Percentiles rank a stretch among this genome's conserved stretches.
Conservation (phyloP, 1,284 basidiomycete species). For the Ganoderma sinense region DNA sequence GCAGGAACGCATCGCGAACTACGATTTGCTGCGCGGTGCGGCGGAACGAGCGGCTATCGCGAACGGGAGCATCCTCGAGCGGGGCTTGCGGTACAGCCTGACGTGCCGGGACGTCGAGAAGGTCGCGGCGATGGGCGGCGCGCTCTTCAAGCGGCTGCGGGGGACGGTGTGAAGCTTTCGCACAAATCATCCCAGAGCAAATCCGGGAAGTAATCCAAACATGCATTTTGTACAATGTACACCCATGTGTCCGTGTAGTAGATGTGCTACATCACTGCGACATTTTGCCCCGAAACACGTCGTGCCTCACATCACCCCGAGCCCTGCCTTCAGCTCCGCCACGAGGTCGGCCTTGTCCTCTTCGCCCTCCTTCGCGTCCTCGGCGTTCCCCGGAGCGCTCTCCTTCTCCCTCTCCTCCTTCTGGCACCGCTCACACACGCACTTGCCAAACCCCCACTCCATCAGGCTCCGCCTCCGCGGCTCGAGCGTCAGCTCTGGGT, state of each 20-base stretch:
- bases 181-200: too few species aligned
- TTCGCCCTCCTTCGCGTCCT: conserved; percentile 30
- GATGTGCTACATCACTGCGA: not conserved
- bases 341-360: conserved; percentile 33
- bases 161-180: conserved; percentile 6
- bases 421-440: conserved; percentile 72
- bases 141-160: conserved; percentile 30
- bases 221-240: conserved; percentile 4
- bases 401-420: conserved; percentile 52
- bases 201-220: not conserved
- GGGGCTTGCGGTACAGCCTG: conserved; percentile 79
- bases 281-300: not conserved
- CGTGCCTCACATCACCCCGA: conserved; percentile 48
- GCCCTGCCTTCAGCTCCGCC: conserved; percentile 54
- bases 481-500: conserved; percentile 62
- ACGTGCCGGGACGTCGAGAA: conserved; percentile 88
- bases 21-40: conserved; percentile 52
- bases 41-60: conserved; percentile 47
- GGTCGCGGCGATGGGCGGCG: conserved; percentile 45
- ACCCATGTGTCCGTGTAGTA: not conserved
- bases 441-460: conserved; percentile 81
- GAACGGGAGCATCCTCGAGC: conserved; percentile 57
- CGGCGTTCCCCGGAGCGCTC: conserved; percentile 34
- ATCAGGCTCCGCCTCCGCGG: conserved; percentile 66
- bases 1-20: conserved; percentile 60